phyloP scores from a whole-genome alignment of 2,329 filamentous ascomycete species.

The Botrytis galanthina region DNA sequence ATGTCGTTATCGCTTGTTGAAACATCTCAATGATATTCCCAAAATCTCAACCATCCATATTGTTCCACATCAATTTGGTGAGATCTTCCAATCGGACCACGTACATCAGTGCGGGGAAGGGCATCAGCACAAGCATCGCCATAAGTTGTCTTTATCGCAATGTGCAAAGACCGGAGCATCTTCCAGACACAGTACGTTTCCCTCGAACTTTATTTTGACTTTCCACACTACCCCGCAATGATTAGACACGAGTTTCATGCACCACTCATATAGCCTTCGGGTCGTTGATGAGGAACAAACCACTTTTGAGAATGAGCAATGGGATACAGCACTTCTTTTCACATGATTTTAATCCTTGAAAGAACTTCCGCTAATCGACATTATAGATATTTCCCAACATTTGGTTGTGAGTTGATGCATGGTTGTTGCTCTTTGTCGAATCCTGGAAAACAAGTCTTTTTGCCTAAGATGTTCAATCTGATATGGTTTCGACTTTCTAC shows the following conservation, averaged over 20 bases:
- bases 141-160: not conserved
- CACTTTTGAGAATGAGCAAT: conserved; percentile 18
- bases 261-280: conserved; percentile 95
- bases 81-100: not conserved
- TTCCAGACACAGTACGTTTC: not conserved
- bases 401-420: not conserved
- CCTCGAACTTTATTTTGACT: not conserved
- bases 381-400: not conserved
- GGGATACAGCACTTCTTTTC: not conserved
- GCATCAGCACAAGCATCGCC: not conserved
- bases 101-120: not conserved
- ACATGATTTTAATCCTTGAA: not conserved
- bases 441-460: not conserved
- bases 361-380: not conserved
- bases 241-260: conserved; percentile 95
- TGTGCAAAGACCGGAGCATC: not conserved
- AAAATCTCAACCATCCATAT: not conserved
- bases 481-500: not conserved
- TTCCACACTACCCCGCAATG: conserved; percentile 53
- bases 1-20: too few species aligned
- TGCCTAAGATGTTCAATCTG: too few species aligned
- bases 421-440: too few species aligned
- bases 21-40: not conserved
- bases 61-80: not conserved
- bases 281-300: conserved; percentile 80